Evolutionary conservation across 257 asterid species (phyloP).

Genomic region (Perilla frutescens): DNA sequence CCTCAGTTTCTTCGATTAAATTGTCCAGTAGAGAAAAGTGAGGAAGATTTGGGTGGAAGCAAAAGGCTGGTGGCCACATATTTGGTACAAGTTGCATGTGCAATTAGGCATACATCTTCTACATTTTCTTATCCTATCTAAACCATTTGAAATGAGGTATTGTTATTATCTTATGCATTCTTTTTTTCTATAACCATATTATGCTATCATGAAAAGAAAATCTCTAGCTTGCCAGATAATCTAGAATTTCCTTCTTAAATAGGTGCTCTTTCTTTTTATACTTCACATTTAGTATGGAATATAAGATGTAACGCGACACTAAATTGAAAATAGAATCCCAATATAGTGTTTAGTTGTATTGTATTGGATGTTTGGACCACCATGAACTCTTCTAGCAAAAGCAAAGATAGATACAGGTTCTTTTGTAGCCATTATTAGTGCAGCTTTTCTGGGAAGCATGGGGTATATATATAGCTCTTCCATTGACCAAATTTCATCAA

Average conservation of each 20-base stretch:
- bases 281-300: neutral
- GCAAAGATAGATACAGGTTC: constrained; percentile 6
- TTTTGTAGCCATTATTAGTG: constrained; percentile 30
- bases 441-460: constrained; percentile 33
- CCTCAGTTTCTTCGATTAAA: constrained; percentile 19
- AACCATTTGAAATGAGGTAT: neutral
- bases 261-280: neutral
- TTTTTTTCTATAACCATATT: neutral
- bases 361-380: constrained; percentile 28
- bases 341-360: neutral
- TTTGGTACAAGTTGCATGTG: constrained; percentile 20
- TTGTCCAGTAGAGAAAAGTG: constrained; percentile 7
- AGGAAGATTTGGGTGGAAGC: constrained; percentile 17
- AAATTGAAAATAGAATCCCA: neutral
- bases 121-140: neutral
- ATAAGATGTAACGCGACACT: neutral
- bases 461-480: constrained; percentile 5
- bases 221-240: neutral
- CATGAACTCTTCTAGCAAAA: constrained; percentile 17
- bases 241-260: neutral
- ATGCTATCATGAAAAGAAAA: neutral
- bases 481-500: constrained; percentile 18
- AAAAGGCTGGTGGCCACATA: constrained; percentile 25
- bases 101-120: constrained; percentile 18
- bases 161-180: neutral